A percentile compares a stretch with the other conserved stretches of the same genome.
phyloP scores from a whole-genome alignment of 2,329 filamentous ascomycete genomes.

The Colletotrichum sojae region DNA sequence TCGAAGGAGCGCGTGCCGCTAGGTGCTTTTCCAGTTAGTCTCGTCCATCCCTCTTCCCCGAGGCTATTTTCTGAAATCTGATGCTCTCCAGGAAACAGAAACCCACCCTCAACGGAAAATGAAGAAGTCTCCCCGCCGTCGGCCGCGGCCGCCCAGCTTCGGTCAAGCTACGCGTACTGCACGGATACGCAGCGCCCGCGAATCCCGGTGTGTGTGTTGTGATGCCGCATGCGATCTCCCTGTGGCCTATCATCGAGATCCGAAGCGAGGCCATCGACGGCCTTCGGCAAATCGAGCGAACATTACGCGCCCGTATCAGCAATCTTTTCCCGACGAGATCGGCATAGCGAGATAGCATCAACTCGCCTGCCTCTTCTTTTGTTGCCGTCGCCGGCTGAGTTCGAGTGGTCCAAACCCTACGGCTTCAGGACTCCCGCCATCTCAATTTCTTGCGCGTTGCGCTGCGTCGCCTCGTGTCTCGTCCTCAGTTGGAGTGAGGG shows the following conservation, averaged over 20 bases:
- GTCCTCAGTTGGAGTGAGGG: slow-evolving; percentile 1
- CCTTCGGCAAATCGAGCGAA: slow-evolving; percentile 27
- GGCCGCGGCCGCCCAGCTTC: neutral
- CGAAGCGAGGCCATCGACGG: slow-evolving; percentile 26
- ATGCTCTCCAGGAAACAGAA: slow-evolving; percentile 32
- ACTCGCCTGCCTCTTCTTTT: neutral
- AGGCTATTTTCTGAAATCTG: slow-evolving; percentile 29
- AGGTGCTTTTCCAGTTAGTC: slow-evolving; percentile 24
- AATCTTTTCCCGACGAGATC: slow-evolving; percentile 16
- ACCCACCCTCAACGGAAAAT: slow-evolving; percentile 20
- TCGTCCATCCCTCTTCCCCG: slow-evolving; percentile 20
- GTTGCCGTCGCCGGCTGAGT: neutral
- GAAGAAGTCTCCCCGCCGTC: slow-evolving; percentile 1
- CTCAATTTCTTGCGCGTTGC: slow-evolving; percentile 7
- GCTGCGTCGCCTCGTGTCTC: neutral
- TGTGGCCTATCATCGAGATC: slow-evolving; percentile 11
- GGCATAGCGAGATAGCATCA: slow-evolving; percentile 4
- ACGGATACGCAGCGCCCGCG: neutral
- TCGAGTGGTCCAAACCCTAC: neutral
- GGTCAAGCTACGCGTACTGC: neutral
- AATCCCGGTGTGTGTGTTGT: slow-evolving; percentile 9
- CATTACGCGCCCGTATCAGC: neutral
- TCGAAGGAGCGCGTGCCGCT: slow-evolving; percentile 32
- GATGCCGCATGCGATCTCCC: slow-evolving; percentile 9
- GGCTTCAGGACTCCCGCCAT: slow-evolving; percentile 2